These are phyloP conservation scores for Drosera capensis DNA, from an alignment of 148 eudicot species.

Conservation along the genomic window DNA sequence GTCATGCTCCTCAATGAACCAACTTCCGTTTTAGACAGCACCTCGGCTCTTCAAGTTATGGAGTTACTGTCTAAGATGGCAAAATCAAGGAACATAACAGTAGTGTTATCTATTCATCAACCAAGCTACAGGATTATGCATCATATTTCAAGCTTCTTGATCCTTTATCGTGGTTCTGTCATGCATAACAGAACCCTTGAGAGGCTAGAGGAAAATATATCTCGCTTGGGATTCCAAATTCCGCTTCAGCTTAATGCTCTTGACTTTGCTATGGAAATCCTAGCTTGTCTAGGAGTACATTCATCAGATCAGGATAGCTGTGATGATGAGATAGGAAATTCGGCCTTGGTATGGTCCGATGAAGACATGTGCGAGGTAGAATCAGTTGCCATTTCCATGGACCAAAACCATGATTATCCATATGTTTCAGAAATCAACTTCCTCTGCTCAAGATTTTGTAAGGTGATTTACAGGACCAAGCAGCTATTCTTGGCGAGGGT, in stretches of 20 bases:
- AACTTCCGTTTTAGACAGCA: constrained; percentile 83
- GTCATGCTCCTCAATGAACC: constrained; percentile 79
- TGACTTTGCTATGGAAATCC: constrained; percentile 82
- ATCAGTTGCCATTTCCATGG: constrained; percentile 1
- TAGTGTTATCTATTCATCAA: constrained; percentile 79
- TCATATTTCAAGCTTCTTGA: constrained; percentile 50
- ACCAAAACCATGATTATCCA: constrained; percentile 1
- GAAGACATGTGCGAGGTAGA: not conserved
- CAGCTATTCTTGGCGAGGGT: constrained; percentile 80
- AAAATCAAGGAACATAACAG: constrained; percentile 35
- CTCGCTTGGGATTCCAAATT: constrained; percentile 36
- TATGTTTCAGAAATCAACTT: constrained; percentile 38
- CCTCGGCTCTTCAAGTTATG: constrained; percentile 75
- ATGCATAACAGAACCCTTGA: constrained; percentile 56
- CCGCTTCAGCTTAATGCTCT: constrained; percentile 65
- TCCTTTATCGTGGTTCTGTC: constrained; percentile 63
- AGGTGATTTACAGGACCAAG: constrained; percentile 76
- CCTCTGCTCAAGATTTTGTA: constrained; percentile 63
- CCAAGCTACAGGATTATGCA: constrained; percentile 77
- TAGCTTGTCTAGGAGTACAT: constrained; percentile 31
- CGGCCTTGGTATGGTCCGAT: constrained; percentile 5
- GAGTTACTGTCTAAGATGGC: constrained; percentile 59
- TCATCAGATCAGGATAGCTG: not conserved
- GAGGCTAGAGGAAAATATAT: constrained; percentile 50
- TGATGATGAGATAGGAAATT: constrained; percentile 3